These are phyloP conservation scores for Eremochloa ophiuroides DNA, from an alignment of 176 grass and related monocot species.

Conservation along the genomic window DNA sequence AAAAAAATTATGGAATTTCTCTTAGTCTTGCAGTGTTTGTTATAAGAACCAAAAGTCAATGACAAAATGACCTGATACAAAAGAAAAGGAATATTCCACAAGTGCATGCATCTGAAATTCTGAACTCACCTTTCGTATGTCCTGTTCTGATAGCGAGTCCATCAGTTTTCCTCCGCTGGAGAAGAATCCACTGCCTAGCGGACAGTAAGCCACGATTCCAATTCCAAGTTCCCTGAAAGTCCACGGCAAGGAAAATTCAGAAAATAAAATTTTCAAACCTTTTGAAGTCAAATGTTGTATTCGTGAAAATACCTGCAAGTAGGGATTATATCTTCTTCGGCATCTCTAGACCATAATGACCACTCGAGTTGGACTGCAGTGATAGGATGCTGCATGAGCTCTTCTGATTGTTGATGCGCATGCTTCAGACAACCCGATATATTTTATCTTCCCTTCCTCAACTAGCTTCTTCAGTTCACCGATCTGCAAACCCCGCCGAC, in stretches of 20 bases:
- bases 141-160: constrained; percentile 27
- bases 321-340: constrained; percentile 50
- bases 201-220: background rate
- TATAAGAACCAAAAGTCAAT: too few relatives aligned
- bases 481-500: too few relatives aligned
- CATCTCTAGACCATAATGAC: constrained; percentile 57
- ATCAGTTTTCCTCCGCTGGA: constrained; percentile 29
- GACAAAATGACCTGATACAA: too few relatives aligned
- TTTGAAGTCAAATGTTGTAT: too few relatives aligned
- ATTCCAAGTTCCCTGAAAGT: too few relatives aligned
- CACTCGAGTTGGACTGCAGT: constrained; percentile 53
- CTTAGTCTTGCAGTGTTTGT: too few relatives aligned
- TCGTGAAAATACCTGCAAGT: constrained; percentile 38
- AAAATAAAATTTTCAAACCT: background rate
- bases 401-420: constrained; percentile 53
- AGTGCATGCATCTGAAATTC: background rate
- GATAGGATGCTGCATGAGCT: constrained; percentile 59
- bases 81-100: background rate
- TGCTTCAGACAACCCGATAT: constrained; percentile 55
- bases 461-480: constrained; percentile 36
- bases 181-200: constrained; percentile 46
- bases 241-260: background rate
- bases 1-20: too few relatives aligned
- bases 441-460: constrained; percentile 58
- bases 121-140: constrained; percentile 37